These are phyloP conservation scores for Entomortierella beljakovae DNA, from an alignment of 192 early-diverging fungal species.

Conservation along the genomic window DNA sequence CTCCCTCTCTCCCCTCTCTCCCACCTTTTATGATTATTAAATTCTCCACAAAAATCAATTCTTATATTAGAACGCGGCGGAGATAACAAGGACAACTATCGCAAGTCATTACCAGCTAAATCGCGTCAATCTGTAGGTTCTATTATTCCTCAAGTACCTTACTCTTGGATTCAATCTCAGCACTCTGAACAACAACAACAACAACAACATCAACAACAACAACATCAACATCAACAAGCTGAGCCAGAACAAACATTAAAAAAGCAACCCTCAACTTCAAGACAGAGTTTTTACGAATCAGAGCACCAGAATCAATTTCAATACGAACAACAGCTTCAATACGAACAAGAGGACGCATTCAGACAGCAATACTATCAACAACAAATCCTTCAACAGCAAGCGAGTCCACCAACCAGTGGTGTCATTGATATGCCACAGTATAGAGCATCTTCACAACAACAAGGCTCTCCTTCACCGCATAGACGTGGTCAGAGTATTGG, in stretches of 20 bases:
- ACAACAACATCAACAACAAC: conserved; percentile 20
- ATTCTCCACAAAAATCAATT: not conserved
- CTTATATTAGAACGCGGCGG: conserved; percentile 19
- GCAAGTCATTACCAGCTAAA: conserved; percentile 48
- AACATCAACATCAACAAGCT: conserved; percentile 15
- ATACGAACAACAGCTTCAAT: conserved; percentile 40
- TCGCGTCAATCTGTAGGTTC: conserved; percentile 35
- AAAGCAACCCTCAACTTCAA: conserved; percentile 29
- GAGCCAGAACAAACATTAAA: conserved; percentile 9
- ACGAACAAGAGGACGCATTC: conserved; percentile 48
- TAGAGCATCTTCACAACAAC: conserved; percentile 17
- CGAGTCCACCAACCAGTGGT: not conserved
- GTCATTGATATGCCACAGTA: conserved; percentile 15
- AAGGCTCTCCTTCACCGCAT: conserved; percentile 41
- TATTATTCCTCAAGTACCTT: conserved; percentile 53
- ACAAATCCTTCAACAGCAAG: conserved; percentile 50
- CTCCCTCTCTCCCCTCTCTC: not conserved
- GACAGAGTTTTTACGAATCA: conserved; percentile 42
- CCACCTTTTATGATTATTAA: not conserved
- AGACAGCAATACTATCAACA: conserved; percentile 50
- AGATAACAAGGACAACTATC: conserved; percentile 27
- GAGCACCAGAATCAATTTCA: conserved; percentile 28
- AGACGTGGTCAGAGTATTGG: conserved; percentile 40
- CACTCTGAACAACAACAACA: conserved; percentile 14
- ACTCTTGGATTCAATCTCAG: conserved; percentile 51